A percentile compares a stretch with the other conserved stretches of the same genome.
phyloP scores from a whole-genome alignment of 1,284 basidiomycete genomes.

The Ceratobasidium sp. region DNA sequence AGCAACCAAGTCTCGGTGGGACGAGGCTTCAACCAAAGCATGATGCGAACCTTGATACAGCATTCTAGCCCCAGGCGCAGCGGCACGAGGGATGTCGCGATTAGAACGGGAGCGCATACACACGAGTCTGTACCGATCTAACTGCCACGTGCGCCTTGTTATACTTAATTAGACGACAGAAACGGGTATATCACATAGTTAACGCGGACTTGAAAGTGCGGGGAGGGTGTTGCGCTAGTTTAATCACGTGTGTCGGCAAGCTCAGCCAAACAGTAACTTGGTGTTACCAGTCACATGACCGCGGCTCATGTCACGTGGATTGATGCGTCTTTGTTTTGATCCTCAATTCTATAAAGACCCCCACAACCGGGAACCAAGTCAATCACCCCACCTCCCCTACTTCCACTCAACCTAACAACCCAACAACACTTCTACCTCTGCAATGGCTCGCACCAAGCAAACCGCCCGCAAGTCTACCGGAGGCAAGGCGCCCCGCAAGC shows the following conservation, averaged over 20 bases:
- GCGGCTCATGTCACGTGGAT: background rate
- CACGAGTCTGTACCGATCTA: too few relatives aligned
- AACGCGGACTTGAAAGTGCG: too few relatives aligned
- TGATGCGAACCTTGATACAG: too few relatives aligned
- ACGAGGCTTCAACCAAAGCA: too few relatives aligned
- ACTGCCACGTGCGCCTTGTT: too few relatives aligned
- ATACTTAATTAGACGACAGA: too few relatives aligned
- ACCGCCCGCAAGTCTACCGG: constrained; percentile 76
- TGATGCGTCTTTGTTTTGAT: constrained; percentile 24
- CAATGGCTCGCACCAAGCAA: constrained; percentile 64
- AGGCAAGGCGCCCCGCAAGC: constrained; percentile 66
- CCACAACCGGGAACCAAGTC: background rate
- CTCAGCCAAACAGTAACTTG: background rate
- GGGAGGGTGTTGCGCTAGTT: too few relatives aligned
- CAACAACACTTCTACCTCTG: constrained; percentile 11
- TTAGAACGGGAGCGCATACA: too few relatives aligned
- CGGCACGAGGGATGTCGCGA: too few relatives aligned
- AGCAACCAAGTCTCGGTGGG: too few relatives aligned
- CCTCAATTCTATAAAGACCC: constrained; percentile 37
- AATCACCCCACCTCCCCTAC: constrained; percentile 6
- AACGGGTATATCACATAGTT: too few relatives aligned
- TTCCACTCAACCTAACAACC: constrained; percentile 1
- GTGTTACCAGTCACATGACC: background rate
- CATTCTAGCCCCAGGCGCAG: too few relatives aligned
- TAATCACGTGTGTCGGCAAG: background rate